phyloP scores from a whole-genome alignment of 2,329 filamentous ascomycete genomes.

The Corniculantispora saksenae region DNA sequence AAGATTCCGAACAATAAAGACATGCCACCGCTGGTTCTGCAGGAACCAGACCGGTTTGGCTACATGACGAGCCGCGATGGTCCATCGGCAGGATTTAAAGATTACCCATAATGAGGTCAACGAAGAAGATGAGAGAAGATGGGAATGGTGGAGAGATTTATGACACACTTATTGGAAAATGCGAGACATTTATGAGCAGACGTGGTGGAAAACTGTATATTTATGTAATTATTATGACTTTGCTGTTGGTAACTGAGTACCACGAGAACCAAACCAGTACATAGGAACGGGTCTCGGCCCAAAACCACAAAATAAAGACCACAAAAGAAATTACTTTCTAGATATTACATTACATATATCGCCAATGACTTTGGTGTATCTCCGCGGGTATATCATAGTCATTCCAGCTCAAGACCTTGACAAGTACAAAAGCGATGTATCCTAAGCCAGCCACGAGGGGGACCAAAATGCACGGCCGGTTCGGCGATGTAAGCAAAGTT shows the following conservation, averaged over 20 bases:
- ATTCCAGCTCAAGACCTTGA: too few relatives aligned
- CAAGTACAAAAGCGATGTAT: too few relatives aligned
- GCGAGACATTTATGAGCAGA: neutral
- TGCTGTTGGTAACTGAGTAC: neutral
- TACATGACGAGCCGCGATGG: conserved; percentile 51
- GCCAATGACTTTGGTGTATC: too few relatives aligned
- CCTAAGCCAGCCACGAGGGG: too few relatives aligned
- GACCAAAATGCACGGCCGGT: too few relatives aligned
- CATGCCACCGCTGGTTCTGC: conserved; percentile 50
- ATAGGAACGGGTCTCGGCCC: neutral
- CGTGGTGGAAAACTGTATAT: neutral
- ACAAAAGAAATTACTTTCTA: too few relatives aligned
- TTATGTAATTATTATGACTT: neutral
- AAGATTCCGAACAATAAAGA: conserved; percentile 53
- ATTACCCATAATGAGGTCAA: conserved; percentile 34
- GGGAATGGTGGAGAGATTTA: neutral
- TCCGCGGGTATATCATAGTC: too few relatives aligned
- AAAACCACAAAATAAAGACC: neutral
- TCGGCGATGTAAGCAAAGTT: too few relatives aligned
- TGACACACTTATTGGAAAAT: neutral
- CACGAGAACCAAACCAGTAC: neutral
- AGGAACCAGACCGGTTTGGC: conserved; percentile 40
- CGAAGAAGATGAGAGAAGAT: neutral
- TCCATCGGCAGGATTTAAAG: conserved; percentile 47
- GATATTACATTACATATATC: too few relatives aligned